Percentiles rank a stretch among this genome's conserved stretches.
Conservation (phyloP, 2,329 filamentous ascomycete genomes). For the Plenodomus tracheiphilus region DNA sequence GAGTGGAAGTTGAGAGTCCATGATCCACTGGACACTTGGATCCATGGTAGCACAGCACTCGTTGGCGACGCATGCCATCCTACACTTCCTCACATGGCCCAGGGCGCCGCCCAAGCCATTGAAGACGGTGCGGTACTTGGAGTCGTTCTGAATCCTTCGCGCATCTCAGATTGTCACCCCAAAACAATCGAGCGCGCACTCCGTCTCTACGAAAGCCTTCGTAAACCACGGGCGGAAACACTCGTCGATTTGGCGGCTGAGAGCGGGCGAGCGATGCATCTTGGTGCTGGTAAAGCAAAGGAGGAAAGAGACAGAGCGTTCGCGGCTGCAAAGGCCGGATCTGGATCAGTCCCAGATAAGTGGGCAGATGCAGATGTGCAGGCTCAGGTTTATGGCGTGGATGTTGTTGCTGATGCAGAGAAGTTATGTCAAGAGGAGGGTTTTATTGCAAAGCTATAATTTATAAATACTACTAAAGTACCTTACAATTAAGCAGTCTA, state of each 20-base stretch:
- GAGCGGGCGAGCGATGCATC: slow-evolving; percentile 57
- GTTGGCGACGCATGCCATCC: slow-evolving; percentile 66
- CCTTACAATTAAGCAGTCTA: no score
- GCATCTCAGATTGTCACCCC: slow-evolving; percentile 47
- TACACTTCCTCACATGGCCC: slow-evolving; percentile 65
- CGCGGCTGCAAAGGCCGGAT: slow-evolving; percentile 49
- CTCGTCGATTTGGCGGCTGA: slow-evolving; percentile 61
- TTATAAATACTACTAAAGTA: no score
- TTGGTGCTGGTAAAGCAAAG: slow-evolving; percentile 62
- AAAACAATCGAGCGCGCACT: slow-evolving; percentile 57
- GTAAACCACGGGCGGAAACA: slow-evolving; percentile 60
- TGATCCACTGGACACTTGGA: slow-evolving; percentile 65
- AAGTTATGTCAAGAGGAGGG: slow-evolving; percentile 46
- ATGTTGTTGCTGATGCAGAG: slow-evolving; percentile 51
- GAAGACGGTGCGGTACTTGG: slow-evolving; percentile 64
- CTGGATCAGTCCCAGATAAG: slow-evolving; percentile 53
- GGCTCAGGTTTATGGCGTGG: slow-evolving; percentile 52
- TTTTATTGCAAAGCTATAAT: slow-evolving; percentile 28
- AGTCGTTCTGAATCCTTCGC: slow-evolving; percentile 55
- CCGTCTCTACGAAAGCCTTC: slow-evolving; percentile 59
- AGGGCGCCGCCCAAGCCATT: slow-evolving; percentile 67
- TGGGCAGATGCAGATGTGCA: slow-evolving; percentile 58
- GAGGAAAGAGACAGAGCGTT: slow-evolving; percentile 62
- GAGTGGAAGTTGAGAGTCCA: slow-evolving; percentile 69
- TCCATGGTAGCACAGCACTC: slow-evolving; percentile 56